Conservation (phyloP, 805 yeast species). For the Spathaspora gorwiae region DNA sequence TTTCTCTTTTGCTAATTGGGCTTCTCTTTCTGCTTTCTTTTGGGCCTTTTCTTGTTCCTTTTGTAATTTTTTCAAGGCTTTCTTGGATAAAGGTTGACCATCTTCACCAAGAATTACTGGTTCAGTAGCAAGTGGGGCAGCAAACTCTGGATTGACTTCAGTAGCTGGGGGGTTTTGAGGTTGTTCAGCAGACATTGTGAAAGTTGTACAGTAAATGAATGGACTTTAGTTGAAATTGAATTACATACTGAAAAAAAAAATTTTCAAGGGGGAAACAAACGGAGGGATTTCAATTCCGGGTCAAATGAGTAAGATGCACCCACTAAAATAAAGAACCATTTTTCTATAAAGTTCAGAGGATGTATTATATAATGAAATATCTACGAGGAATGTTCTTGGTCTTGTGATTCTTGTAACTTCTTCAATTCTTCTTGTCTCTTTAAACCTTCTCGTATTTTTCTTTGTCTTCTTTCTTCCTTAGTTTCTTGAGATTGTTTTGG, state of each 20-base stretch:
- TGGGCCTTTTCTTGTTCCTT: slow-evolving; percentile 89
- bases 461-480: slow-evolving; percentile 51
- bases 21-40: slow-evolving; percentile 91
- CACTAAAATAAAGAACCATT: too few species aligned
- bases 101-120: slow-evolving; percentile 51
- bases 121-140: slow-evolving; percentile 19
- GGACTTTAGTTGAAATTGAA: not conserved
- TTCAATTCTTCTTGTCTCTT: slow-evolving; percentile 24
- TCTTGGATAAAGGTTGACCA: slow-evolving; percentile 86
- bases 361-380: too few species aligned
- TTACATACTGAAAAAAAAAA: not conserved
- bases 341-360: too few species aligned
- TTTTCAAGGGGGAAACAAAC: not conserved
- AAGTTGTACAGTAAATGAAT: not conserved
- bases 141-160: slow-evolving; percentile 5
- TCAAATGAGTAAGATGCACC: too few species aligned
- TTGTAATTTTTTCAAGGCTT: slow-evolving; percentile 90
- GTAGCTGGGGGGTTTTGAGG: not conserved
- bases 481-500: slow-evolving; percentile 34
- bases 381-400: too few species aligned
- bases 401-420: not conserved
- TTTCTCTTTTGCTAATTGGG: slow-evolving; percentile 78
- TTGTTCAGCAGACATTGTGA: slow-evolving; percentile 21
- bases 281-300: too few species aligned
- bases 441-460: slow-evolving; percentile 52